Base-by-base conservation (phyloP, 495 filamentous ascomycete genomes). In the Xylaria palmicola region DNA sequence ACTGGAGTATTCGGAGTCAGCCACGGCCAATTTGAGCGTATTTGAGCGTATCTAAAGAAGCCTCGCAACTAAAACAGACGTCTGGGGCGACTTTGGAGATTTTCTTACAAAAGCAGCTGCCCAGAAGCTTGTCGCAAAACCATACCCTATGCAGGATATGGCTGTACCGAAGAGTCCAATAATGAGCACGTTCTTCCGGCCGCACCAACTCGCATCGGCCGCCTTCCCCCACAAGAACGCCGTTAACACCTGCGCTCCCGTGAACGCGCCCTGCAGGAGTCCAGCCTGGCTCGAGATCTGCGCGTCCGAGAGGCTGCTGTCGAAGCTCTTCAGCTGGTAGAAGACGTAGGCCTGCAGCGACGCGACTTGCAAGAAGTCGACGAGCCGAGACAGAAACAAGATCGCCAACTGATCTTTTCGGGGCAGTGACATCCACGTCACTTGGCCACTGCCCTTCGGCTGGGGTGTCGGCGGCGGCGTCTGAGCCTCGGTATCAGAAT, bases 211-310 rank as follows among this genome's bases (percentile, higher is more conserved):
- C 0, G 81, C 80, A 74, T 90, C 88, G 0, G 87, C 85, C 24
- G 84, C 78, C 12, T 86, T 79, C n/a, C 88, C 88, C 88, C 88
- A 90, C 12, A 87, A 72, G 53, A 91, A 87, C 1, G 86, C 87
- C 4, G 88, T 90, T 26, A 86, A 77, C 64, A 90, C 88, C 71
- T 91, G 88, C n/a, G 86, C 86, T 10, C 84, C 86, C 0, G 88
- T 86, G 61, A 90, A 91, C 34, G 81, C 80, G 27, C 85, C 87
- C 62, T 87, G 84, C 49, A 91, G 79, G 29, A 90, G 82, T 41
- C 88, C 88, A 3, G 85, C 87, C 65, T 90, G 88, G 3, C 76
- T 81, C 5, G 88, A 82, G 50, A 90, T 85, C 45, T 82, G 79
- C 5, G 84, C 77, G 61, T 85, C 81, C 24, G 85, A 81, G n/a